Base-by-base conservation (phyloP, 495 filamentous ascomycete genomes). In the Aeminium ludgeri region DNA sequence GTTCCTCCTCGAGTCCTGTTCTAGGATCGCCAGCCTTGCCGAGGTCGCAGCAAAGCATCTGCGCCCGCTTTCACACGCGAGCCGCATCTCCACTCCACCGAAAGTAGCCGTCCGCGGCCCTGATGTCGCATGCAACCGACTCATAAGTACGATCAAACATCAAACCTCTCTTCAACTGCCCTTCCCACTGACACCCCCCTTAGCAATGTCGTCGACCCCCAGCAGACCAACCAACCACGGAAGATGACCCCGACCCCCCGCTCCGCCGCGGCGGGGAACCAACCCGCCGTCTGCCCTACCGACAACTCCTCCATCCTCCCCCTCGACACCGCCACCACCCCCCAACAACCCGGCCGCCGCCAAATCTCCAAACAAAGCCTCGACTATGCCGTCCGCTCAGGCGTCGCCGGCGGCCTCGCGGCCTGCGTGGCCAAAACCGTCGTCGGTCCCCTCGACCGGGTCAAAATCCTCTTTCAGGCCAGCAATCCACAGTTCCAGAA, bases 391-490 rank as follows among this genome's bases (percentile, higher is more conserved):
- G 61, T 80, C 56, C 69, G 79, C 50, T 86, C 76, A 43, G 84
- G 80, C 13, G 56, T 91, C 32, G 87, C 87, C 10, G 87, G 87
- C 34, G 87, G 87, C 10, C 34, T 92, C 43, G 89, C 87, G 30
- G 87, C 85, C 23, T 57, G 52, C 39, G 50, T 50, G 85, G 89
- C 82, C 48, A 97, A 97, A 68, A 94, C 87, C 0, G 66, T 91
- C 13, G 92, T 97, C 11, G 89, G 82, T 19, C 89, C 89, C 27
- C 82, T 97, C 40, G 89, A 97, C 64, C 78, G 89, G 33, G 89
- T 97, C 55, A 97, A 97, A 59, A 97, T 97, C 56, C 79, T 97
- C 37, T 96, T 97, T 65, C 89, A 97, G 62, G 78, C 89, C 38
- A 82, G 80, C 43, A 94, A 86, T 55, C 89, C 89, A 3, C 79